Evolutionary conservation across 352 stramenopile genomes (phyloP), one percentile per base, ranked within the genome.

Genomic region (Blastocystis sp.): DNA sequence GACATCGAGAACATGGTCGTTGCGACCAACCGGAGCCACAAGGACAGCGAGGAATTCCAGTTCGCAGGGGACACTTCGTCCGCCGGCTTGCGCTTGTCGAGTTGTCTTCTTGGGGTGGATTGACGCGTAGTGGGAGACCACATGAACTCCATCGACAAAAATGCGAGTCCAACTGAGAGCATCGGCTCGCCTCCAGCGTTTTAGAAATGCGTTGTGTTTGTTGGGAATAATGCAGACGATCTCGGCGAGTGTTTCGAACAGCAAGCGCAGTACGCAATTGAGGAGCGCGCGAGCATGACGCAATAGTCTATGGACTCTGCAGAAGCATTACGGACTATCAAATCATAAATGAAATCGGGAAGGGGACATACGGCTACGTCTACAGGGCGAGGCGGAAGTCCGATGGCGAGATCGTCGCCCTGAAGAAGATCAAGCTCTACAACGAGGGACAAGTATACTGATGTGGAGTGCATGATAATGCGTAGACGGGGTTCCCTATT

Each of bases 351-450:
- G 64, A 88, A 66, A 79, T 88, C 61, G 78, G 78, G 2, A 79
- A 88, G 17, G 78, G 78, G 63, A 88, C 78, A 0, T 88, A 88
- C 45, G 78, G 78, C 21, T 54, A 54, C 52, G 78, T 88, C 7
- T 88, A 88, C 48, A 69, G 57, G 40, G 78, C 59, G 4, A 88
- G 68, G 62, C 79, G 57, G 38, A 54, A 43, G 11, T 63, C 45
- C 28, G 57, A 54, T 4, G 78, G 78, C 4, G 38, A 76, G n/a
- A 88, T 88, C 54, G 78, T 88, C 19, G 78, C 78, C 3, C 48
- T 88, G 38, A 88, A 88, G 68, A 88, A 79, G 45, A 79, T 88
- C 17, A 88, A 88, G 48, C 78, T 88, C 1, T 88, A 79, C 42
- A 88, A 88, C 43, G 78, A 88, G 45, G 78, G 68, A 11, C 64